Base-by-base conservation (phyloP, 1,284 basidiomycete genomes). In the Peniophora sp. region DNA sequence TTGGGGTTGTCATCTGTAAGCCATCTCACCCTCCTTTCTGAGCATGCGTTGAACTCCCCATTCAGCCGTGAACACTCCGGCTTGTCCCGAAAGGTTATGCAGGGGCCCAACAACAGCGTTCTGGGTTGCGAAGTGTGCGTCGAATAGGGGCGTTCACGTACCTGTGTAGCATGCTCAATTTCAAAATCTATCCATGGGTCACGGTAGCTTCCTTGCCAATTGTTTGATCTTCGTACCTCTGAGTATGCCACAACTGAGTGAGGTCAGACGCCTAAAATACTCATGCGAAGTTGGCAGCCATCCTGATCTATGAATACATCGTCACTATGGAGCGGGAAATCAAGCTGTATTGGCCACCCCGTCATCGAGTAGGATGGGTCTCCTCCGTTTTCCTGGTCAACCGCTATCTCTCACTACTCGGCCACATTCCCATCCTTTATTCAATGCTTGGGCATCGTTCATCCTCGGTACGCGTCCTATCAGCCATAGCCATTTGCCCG, bases 291-390 rank as follows among this genome's bases (percentile, higher is more conserved):
- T n/a, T n/a, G n/a, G n/a, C 39, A 54, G 53, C 34, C 6, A 52
- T 54, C 32, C 44, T 54, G 17, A 50, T 49, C 24, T 54, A 54
- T 35, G 53, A 54, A 35, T 54, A 50, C 17, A 34, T 12, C n/a
- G 48, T 54, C 39, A 52, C 51, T 9, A 35, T 54, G n/a, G 18
- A 47, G 8, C 17, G 34, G 8, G 53, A 54, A 41, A 47, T 54
- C 20, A 44, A 47, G 24, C 36, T 14, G 24, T 54, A 50, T 41
- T 54, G 53, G 53, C 47, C 51, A 11, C 42, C 47, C 17, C 14
- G 35, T n/a, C 11, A 39, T 24, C 44, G 36, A 14, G 39, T 48
- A 2, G 48, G 46, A 24, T 52, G 51, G 51, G 48, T 52, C 6
- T 48, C 51, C 3, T 44, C 22, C 24, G 3, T 50, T 14, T 54